Evolutionary conservation across 2,329 filamentous ascomycete genomes (phyloP).

Genomic region (Colletotrichum chlorophyti): DNA sequence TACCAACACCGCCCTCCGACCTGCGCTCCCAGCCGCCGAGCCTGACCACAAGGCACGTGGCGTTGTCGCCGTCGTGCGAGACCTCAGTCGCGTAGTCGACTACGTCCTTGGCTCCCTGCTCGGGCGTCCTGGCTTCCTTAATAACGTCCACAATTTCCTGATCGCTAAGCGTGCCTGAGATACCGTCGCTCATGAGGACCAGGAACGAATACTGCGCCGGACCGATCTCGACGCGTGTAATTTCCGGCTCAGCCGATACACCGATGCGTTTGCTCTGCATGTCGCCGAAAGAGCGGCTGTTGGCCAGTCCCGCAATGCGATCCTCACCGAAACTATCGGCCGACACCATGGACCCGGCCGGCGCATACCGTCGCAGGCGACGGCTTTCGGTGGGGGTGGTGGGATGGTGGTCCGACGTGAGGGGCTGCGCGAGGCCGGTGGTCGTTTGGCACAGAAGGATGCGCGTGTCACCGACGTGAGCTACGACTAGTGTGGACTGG

Average conservation of each 20-base stretch:
- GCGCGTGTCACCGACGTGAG: slow-evolving; percentile 92
- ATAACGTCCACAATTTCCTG: slow-evolving; percentile 97
- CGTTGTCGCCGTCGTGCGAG: slow-evolving; percentile 69
- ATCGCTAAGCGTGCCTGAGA: slow-evolving; percentile 84
- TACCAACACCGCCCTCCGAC: slow-evolving; percentile 85
- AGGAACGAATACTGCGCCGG: slow-evolving; percentile 90
- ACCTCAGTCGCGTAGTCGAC: slow-evolving; percentile 92
- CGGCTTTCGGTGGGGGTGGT: slow-evolving; percentile 84
- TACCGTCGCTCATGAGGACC: slow-evolving; percentile 86
- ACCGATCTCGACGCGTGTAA: slow-evolving; percentile 77
- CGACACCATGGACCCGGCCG: slow-evolving; percentile 79
- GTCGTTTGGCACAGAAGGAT: slow-evolving; percentile 87
- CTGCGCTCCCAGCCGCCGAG: slow-evolving; percentile 75
- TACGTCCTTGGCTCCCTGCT: slow-evolving; percentile 79
- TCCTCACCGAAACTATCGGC: slow-evolving; percentile 95
- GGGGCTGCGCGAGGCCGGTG: slow-evolving; percentile 78
- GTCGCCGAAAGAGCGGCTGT: slow-evolving; percentile 93
- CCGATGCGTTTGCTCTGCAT: slow-evolving; percentile 90
- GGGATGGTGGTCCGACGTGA: slow-evolving; percentile 93
- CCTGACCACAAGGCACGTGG: slow-evolving; percentile 71
- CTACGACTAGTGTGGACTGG: slow-evolving; percentile 82
- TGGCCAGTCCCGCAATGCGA: slow-evolving; percentile 90
- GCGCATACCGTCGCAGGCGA: slow-evolving; percentile 82
- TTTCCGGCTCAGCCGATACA: slow-evolving; percentile 91
- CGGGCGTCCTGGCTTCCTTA: slow-evolving; percentile 91